phyloP scores from a whole-genome alignment of 2,329 filamentous ascomycete genomes.

The Monosporascus ibericus region DNA sequence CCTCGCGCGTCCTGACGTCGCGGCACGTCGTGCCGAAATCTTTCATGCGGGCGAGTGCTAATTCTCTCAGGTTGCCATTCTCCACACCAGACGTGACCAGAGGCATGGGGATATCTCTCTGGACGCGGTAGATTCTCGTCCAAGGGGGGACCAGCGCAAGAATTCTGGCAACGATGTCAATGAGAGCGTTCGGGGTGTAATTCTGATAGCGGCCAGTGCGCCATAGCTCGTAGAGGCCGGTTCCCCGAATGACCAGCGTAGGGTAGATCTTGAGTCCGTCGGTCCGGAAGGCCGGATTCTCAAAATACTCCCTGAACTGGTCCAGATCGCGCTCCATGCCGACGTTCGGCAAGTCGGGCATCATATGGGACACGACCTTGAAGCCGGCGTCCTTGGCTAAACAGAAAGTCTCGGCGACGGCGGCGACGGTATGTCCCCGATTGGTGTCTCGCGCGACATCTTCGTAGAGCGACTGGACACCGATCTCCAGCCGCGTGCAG shows the following conservation, averaged over 20 bases:
- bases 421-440: slow-evolving; percentile 88
- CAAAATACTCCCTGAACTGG: slow-evolving; percentile 96
- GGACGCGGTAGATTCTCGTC: slow-evolving; percentile 97
- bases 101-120: slow-evolving; percentile 99
- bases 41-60: slow-evolving; percentile 96
- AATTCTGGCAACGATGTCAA: slow-evolving; percentile 95
- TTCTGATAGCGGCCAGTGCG: slow-evolving; percentile 96
- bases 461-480: slow-evolving; percentile 94
- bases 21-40: slow-evolving; percentile 97
- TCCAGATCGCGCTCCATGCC: slow-evolving; percentile 97
- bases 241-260: slow-evolving; percentile 92
- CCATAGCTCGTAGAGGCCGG: slow-evolving; percentile 95
- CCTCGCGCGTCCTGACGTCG: slow-evolving; percentile 91
- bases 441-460: slow-evolving; percentile 98
- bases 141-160: slow-evolving; percentile 90
- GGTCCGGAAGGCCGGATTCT: slow-evolving; percentile 91
- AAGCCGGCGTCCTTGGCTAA: slow-evolving; percentile 97
- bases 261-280: slow-evolving; percentile 98
- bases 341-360: slow-evolving; percentile 96
- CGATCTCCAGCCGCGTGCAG: slow-evolving; percentile 88
- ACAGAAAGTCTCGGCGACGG: slow-evolving; percentile 94
- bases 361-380: slow-evolving; percentile 99
- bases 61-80: slow-evolving; percentile 90
- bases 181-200: slow-evolving; percentile 93
- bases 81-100: slow-evolving; percentile 97